Percentiles rank a stretch among this genome's conserved stretches.
These are phyloP conservation scores for Berberis vulgaris DNA, from an alignment of 164 flowering plant species.

Conservation along the genomic window DNA sequence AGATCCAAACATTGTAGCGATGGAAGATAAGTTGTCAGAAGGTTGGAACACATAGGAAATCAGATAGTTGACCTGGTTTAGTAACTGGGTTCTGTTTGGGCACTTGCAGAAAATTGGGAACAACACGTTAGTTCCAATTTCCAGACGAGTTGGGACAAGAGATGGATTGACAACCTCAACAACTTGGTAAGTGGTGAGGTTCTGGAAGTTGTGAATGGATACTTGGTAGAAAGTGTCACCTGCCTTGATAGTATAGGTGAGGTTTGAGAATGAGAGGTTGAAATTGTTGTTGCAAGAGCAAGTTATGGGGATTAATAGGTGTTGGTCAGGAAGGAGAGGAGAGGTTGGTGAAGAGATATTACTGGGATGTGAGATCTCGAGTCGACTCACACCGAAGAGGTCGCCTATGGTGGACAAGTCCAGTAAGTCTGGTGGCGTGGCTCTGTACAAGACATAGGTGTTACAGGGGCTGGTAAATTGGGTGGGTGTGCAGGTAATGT, in stretches of 20 bases:
- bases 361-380: constrained; percentile 54
- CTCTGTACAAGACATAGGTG: constrained; percentile 54
- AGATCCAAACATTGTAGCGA: constrained; percentile 45
- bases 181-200: constrained; percentile 69
- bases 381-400: constrained; percentile 64
- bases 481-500: constrained; percentile 39
- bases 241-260: constrained; percentile 37
- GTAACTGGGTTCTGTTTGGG: constrained; percentile 37
- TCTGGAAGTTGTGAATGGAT: constrained; percentile 40
- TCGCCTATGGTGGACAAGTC: constrained; percentile 63
- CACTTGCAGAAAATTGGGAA: constrained; percentile 86
- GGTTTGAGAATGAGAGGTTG: constrained; percentile 37
- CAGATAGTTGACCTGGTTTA: constrained; percentile 29
- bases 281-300: constrained; percentile 53
- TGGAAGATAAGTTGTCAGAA: constrained; percentile 34
- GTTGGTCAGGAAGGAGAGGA: constrained; percentile 41
- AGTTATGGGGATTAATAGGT: constrained; percentile 61
- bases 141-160: constrained; percentile 38
- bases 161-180: constrained; percentile 61
- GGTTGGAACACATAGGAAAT: constrained; percentile 68
- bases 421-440: constrained; percentile 43
- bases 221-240: constrained; percentile 59
- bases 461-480: constrained; percentile 44
- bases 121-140: constrained; percentile 29
- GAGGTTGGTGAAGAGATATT: constrained; percentile 52